These are phyloP conservation scores for Chrysanthemum seticuspe DNA, from an alignment of 129 eudicot genomes.

Conservation along the genomic window DNA sequence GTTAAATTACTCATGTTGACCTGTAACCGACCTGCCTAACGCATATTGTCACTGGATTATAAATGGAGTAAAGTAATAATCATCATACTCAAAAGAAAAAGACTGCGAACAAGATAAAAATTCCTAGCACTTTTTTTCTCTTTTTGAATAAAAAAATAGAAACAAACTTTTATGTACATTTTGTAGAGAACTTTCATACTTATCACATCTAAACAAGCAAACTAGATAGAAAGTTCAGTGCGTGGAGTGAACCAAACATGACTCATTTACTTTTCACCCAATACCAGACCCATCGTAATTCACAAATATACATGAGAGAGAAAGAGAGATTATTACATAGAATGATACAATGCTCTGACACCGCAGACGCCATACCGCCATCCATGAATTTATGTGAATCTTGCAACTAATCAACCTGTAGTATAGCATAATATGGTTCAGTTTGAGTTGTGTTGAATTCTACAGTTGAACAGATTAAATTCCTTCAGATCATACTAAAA, in stretches of 20 bases:
- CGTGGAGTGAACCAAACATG: conserved; percentile 28
- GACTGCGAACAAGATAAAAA: no score
- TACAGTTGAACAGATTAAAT: conserved; percentile 4
- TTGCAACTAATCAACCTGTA: conserved; percentile 29
- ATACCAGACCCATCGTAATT: conserved; percentile 30
- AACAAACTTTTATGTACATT: conserved; percentile 22
- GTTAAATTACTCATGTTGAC: neutral
- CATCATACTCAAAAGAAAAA: neutral
- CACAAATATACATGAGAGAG: conserved; percentile 38
- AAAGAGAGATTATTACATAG: conserved; percentile 25
- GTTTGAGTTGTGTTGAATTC: conserved; percentile 5
- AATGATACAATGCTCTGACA: conserved; percentile 9
- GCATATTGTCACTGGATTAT: neutral
- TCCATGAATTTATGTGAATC: conserved; percentile 12
- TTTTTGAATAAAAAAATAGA: neutral
- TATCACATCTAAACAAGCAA: conserved; percentile 38
- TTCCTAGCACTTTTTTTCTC: neutral
- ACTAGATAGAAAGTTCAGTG: conserved; percentile 25
- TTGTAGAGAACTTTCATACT: conserved; percentile 34
- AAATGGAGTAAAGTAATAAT: neutral
- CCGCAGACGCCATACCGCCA: neutral
- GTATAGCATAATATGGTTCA: conserved; percentile 6
- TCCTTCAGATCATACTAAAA: neutral
- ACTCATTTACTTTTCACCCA: conserved; percentile 23
- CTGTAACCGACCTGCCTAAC: neutral